Evolutionary conservation across 768 basidiomycete species (phyloP), one percentile per base, ranked within the genome.

Genomic region (Boletus pseudo-olivaceus): DNA sequence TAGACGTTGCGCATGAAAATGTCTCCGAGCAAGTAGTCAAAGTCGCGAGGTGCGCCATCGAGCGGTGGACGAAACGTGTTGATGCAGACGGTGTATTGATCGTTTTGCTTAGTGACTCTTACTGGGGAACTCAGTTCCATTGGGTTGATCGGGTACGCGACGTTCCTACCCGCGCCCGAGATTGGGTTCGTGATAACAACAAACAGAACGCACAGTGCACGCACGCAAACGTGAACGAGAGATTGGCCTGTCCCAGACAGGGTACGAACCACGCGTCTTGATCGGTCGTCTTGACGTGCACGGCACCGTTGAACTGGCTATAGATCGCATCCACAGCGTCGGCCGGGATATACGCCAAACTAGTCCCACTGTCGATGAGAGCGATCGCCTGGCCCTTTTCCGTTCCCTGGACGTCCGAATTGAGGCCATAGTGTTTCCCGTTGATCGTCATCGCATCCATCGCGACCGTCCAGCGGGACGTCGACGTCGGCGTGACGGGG

Each of bases 1-100:
- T 78, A 78, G 26, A 76, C 73, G 49, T 79, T 78, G 33, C 78
- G 74, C 60, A 79, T 70, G 63, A 77, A 78, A 5, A 73, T 66
- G 54, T 75, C 75, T 2, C 78, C 78, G 38, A 78, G 69, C 2
- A 75, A 45, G n/a, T 70, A 69, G 26, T 79, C 78, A 29, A 73
- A 65, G 14, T 67, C 76, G 47, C 20, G 54, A 26, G 52, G 53
- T 3, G 39, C 56, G 7, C 59, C 61, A 37, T 62, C 50, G 11
- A 75, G 70, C 2, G 66, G 65, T 3, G 64, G 60, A 1, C 62
- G 67, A 40, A 76, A 69, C 1, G 75, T 56, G 19, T 70, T 67
- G 19, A 71, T 51, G 59, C 78, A 80, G 40, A 74, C 71, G 1
- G 75, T 73, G 49, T 72, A 73, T 8, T 73, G 64, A 2, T 71